Percentiles rank a stretch among this genome's conserved stretches.
phyloP scores from a whole-genome alignment of 2,329 filamentous ascomycete genomes.

The Thelonectria discophora region DNA sequence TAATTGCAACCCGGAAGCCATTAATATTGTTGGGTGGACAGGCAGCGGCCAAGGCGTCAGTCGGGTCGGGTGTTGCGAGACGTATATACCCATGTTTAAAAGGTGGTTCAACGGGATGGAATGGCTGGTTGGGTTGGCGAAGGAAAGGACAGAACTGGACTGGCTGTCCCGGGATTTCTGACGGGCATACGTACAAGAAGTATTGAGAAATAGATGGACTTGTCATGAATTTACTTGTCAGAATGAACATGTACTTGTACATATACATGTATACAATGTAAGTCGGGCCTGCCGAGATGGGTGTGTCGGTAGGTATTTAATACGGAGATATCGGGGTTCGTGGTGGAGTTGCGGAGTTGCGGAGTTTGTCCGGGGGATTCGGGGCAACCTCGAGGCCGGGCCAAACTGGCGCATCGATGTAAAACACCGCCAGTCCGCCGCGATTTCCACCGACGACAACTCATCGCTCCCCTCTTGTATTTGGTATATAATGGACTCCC shows the following conservation, averaged over 20 bases:
- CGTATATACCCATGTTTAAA: slow-evolving; percentile 48
- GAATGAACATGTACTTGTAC: no score
- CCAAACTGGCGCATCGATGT: no score
- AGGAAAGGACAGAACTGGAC: slow-evolving; percentile 10
- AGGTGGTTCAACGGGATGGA: slow-evolving; percentile 15
- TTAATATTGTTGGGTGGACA: slow-evolving; percentile 33
- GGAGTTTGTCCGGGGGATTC: slow-evolving; percentile 25
- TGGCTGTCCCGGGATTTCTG: slow-evolving; percentile 11
- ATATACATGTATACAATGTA: no score
- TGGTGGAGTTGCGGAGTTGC: slow-evolving; percentile 26
- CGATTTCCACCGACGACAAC: background rate
- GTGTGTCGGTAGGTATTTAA: no score
- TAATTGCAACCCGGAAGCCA: slow-evolving; percentile 32
- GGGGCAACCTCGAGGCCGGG: slow-evolving; percentile 34
- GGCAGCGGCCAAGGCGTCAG: slow-evolving; percentile 11
- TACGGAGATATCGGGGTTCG: background rate
- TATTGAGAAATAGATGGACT: no score
- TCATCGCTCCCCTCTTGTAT: background rate
- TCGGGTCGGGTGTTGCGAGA: slow-evolving; percentile 35
- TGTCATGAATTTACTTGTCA: no score
- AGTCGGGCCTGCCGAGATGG: background rate
- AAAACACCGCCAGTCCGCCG: slow-evolving; percentile 4
- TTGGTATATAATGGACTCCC: slow-evolving; percentile 33
- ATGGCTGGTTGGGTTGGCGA: slow-evolving; percentile 18
- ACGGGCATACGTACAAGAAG: slow-evolving; percentile 1